phyloP scores from a whole-genome alignment of 2,329 filamentous ascomycete species.

The Seiridium cupressi region DNA sequence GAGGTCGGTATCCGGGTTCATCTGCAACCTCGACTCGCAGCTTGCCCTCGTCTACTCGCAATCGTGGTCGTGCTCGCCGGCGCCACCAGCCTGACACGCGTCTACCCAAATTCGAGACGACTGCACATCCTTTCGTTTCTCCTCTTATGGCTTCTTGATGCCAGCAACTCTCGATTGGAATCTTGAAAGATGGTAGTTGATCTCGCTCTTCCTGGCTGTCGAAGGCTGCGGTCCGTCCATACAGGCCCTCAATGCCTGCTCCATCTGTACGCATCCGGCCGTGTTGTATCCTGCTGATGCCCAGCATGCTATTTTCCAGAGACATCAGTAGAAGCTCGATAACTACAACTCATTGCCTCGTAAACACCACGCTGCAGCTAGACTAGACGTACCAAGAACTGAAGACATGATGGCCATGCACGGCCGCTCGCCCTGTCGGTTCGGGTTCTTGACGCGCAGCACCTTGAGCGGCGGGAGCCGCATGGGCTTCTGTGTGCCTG shows the following conservation, averaged over 20 bases:
- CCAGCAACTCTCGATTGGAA: slow-evolving; percentile 62
- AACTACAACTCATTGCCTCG: neutral
- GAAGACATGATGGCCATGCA: slow-evolving; percentile 57
- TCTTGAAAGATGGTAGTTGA: slow-evolving; percentile 89
- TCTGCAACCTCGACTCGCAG: too few relatives aligned
- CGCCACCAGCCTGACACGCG: neutral
- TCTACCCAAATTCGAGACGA: neutral
- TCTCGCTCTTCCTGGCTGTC: slow-evolving; percentile 64
- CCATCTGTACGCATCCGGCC: slow-evolving; percentile 56
- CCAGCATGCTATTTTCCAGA: slow-evolving; percentile 66
- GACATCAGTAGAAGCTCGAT: too few relatives aligned
- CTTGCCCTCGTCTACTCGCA: too few relatives aligned
- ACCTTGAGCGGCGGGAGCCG: slow-evolving; percentile 56
- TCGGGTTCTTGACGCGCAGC: slow-evolving; percentile 54
- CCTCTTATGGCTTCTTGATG: slow-evolving; percentile 35
- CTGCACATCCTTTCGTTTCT: neutral
- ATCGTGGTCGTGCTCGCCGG: too few relatives aligned
- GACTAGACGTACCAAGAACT: slow-evolving; percentile 46
- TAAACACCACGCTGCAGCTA: neutral
- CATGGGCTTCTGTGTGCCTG: slow-evolving; percentile 47
- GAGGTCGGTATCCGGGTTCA: too few relatives aligned
- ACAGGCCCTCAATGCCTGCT: slow-evolving; percentile 60
- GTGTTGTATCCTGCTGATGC: slow-evolving; percentile 72
- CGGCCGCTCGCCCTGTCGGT: slow-evolving; percentile 47
- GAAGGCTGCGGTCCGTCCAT: slow-evolving; percentile 74